phyloP scores from a whole-genome alignment of 352 stramenopile species.

The Blastocystis sp. region DNA sequence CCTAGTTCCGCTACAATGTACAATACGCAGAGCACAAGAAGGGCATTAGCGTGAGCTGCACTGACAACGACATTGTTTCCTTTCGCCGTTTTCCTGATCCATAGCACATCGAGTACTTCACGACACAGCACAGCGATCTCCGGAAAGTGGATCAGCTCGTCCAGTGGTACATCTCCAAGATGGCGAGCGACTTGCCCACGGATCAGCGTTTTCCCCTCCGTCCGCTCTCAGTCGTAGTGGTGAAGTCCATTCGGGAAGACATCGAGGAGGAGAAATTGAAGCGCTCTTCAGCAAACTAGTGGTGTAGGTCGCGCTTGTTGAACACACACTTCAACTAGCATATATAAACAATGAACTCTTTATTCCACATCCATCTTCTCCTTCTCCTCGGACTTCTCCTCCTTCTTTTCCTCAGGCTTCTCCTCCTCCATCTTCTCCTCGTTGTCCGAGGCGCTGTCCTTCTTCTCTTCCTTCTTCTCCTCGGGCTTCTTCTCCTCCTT shows the following conservation, averaged over 20 bases:
- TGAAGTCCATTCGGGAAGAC: slow-evolving; percentile 6
- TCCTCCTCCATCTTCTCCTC: slow-evolving; percentile 51
- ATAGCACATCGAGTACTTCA: slow-evolving; percentile 63
- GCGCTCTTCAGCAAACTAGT: not conserved
- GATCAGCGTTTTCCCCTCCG: slow-evolving; percentile 15
- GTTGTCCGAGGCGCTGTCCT: not conserved
- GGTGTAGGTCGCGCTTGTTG: not conserved
- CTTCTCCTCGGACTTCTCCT: slow-evolving; percentile 31
- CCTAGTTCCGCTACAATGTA: slow-evolving; percentile 65
- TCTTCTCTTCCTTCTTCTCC: slow-evolving; percentile 29
- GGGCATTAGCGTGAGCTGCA: slow-evolving; percentile 46
- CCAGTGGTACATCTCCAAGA: slow-evolving; percentile 48
- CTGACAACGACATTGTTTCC: slow-evolving; percentile 58
- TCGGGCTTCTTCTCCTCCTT: slow-evolving; percentile 35
- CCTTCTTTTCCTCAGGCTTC: slow-evolving; percentile 11
- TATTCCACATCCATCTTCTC: slow-evolving; percentile 69
- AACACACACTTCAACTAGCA: slow-evolving; percentile 19
- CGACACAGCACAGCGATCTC: slow-evolving; percentile 20
- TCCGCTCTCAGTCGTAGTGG: not conserved
- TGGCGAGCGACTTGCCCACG: slow-evolving; percentile 15
- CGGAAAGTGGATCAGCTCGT: slow-evolving; percentile 55
- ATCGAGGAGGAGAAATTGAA: slow-evolving; percentile 56
- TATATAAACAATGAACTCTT: slow-evolving; percentile 16
- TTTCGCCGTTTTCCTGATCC: not conserved
- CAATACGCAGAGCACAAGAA: slow-evolving; percentile 67